Conservation (phyloP, 108 stramenopile species). For the Epithemia pelagica region DNA sequence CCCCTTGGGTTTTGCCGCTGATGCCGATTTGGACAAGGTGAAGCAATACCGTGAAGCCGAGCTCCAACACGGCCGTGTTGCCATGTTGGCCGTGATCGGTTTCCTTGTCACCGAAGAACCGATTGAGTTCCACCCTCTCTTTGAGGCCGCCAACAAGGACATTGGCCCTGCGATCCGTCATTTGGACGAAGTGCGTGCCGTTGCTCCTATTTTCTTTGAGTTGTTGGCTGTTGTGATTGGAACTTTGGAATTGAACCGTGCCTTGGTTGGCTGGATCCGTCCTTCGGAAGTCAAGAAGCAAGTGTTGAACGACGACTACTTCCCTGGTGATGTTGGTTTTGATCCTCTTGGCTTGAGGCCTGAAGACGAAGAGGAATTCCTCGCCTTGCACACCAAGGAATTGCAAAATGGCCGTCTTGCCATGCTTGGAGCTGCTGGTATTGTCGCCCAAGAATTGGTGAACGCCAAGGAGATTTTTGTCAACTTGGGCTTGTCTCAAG, state of each 20-base stretch:
- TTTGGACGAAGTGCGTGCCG: slow-evolving; percentile 32
- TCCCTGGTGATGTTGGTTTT: slow-evolving; percentile 64
- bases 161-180: slow-evolving; percentile 36
- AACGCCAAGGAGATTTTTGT: slow-evolving; percentile 65
- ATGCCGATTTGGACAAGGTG: slow-evolving; percentile 52
- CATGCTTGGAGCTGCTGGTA: slow-evolving; percentile 83
- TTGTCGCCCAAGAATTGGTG: slow-evolving; percentile 75
- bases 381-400: slow-evolving; percentile 78
- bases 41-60: slow-evolving; percentile 88
- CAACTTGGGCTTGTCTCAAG: slow-evolving; percentile 30
- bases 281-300: slow-evolving; percentile 45
- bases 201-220: slow-evolving; percentile 40
- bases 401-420: slow-evolving; percentile 87
- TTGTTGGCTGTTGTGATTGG: slow-evolving; percentile 57
- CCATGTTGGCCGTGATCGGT: slow-evolving; percentile 46
- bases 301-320: slow-evolving; percentile 43
- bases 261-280: slow-evolving; percentile 58
- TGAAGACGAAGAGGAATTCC: slow-evolving; percentile 46
- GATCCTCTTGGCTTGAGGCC: slow-evolving; percentile 46
- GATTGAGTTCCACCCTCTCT: slow-evolving; percentile 63
- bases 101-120: slow-evolving; percentile 60
- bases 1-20: slow-evolving; percentile 60
- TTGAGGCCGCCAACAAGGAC: slow-evolving; percentile 28
- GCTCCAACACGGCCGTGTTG: slow-evolving; percentile 73
- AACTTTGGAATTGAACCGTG: slow-evolving; percentile 44